Evolutionary conservation across 2,329 filamentous ascomycete genomes (phyloP).

Genomic region (Talaromyces pinophilus): DNA sequence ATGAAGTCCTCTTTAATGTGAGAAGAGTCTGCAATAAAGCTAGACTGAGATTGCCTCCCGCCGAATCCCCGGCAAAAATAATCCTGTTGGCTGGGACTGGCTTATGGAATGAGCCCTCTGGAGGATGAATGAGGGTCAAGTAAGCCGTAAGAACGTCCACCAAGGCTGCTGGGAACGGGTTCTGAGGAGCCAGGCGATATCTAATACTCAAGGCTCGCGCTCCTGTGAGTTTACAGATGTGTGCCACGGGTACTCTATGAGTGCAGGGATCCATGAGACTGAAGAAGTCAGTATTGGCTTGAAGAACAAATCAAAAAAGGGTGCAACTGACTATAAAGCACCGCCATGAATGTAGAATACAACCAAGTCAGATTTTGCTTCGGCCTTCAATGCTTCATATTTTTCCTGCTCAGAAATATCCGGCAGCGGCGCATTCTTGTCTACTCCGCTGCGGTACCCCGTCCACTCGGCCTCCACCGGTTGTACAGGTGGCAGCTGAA

Average conservation of each 20-base stretch:
- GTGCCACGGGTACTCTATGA: conserved; percentile 41
- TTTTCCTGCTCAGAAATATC: conserved; percentile 47
- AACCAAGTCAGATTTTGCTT: conserved; percentile 43
- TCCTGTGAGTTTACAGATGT: conserved; percentile 43
- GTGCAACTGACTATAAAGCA: conserved; percentile 44
- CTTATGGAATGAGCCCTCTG: conserved; percentile 44
- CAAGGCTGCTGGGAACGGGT: conserved; percentile 50
- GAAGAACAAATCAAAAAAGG: neutral
- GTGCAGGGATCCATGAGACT: conserved; percentile 49
- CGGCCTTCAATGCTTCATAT: conserved; percentile 43
- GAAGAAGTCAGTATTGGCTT: neutral
- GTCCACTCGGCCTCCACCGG: conserved; percentile 51
- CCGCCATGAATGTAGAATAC: conserved; percentile 52
- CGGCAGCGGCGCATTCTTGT: conserved; percentile 40
- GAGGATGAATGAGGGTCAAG: conserved; percentile 49
- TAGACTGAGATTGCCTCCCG: conserved; percentile 47
- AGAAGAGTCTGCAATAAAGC: conserved; percentile 47
- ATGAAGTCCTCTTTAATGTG: conserved; percentile 40
- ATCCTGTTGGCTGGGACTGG: conserved; percentile 48
- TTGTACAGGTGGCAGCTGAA: conserved; percentile 37
- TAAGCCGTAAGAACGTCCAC: conserved; percentile 52
- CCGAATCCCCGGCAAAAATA: conserved; percentile 50
- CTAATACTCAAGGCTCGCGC: conserved; percentile 48
- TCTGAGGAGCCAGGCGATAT: conserved; percentile 51
- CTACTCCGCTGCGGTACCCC: conserved; percentile 44